Conservation (phyloP, 2,329 filamentous ascomycete species). For the Pseudocercospora eumusae region DNA sequence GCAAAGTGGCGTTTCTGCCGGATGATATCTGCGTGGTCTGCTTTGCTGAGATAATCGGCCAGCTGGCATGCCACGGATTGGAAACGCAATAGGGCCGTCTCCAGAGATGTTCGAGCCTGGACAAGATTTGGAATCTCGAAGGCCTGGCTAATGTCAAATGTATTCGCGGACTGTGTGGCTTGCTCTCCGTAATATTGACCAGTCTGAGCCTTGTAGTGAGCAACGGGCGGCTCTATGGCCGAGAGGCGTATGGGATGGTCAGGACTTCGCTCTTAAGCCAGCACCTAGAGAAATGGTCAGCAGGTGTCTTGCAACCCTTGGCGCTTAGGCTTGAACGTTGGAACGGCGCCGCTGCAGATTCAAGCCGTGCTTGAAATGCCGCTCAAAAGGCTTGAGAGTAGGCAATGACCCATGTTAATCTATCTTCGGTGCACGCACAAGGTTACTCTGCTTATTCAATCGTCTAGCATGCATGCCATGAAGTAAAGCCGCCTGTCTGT, state of each 20-base stretch:
- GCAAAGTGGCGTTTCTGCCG: not conserved
- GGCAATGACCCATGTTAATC: too few relatives aligned
- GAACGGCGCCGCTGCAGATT: not conserved
- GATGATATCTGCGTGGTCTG: not conserved
- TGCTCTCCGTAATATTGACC: conserved; percentile 7
- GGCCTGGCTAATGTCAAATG: not conserved
- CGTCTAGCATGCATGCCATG: conserved; percentile 6
- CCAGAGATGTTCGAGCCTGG: not conserved
- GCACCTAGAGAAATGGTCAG: not conserved
- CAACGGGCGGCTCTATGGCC: conserved; percentile 6
- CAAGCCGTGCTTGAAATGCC: not conserved
- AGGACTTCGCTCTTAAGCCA: not conserved
- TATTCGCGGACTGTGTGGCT: not conserved
- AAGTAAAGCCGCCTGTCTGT: not conserved
- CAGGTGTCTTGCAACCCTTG: not conserved
- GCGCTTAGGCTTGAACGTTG: not conserved
- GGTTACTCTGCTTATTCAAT: conserved; percentile 5
- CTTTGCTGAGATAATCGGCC: not conserved
- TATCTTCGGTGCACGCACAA: too few relatives aligned
- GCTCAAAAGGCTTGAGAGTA: not conserved
- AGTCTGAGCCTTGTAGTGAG: conserved; percentile 7
- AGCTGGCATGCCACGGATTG: not conserved
- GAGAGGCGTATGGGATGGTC: not conserved
- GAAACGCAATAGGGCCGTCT: not conserved
- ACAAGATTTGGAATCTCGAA: not conserved